Conservation (phyloP, 805 yeast genomes). For the Teunomyces tritomae region DNA sequence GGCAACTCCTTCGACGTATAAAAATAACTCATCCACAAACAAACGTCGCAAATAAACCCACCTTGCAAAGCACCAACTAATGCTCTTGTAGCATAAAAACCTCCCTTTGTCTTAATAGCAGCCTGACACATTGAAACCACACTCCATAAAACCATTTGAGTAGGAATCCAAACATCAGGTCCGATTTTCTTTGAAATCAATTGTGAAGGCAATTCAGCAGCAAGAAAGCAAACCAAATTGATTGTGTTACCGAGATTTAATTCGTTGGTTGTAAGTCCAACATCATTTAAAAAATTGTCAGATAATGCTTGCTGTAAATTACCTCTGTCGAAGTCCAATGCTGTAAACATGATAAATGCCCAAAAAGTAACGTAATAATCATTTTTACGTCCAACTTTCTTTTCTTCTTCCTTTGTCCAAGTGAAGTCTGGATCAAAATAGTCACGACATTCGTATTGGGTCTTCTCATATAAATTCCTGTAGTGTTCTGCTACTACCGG, state of each 20-base stretch:
- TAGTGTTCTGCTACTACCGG: constrained; percentile 31
- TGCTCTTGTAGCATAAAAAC: constrained; percentile 28
- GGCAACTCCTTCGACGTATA: constrained; percentile 31
- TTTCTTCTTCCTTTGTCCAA: constrained; percentile 36
- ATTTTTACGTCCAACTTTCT: constrained; percentile 44
- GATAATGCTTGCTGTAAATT: constrained; percentile 24
- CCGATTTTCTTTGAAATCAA: constrained; percentile 62
- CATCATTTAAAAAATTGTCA: constrained; percentile 21
- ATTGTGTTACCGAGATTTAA: constrained; percentile 60
- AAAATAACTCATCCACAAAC: constrained; percentile 35
- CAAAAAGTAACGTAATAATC: constrained; percentile 56
- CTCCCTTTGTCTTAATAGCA: constrained; percentile 19
- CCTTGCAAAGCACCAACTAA: constrained; percentile 34
- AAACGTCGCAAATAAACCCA: constrained; percentile 32
- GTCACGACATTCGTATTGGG: constrained; percentile 31
- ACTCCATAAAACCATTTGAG: constrained; percentile 26
- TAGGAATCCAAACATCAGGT: constrained; percentile 38
- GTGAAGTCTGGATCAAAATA: constrained; percentile 33
- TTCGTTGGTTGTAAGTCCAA: constrained; percentile 52
- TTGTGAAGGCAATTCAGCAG: constrained; percentile 65
- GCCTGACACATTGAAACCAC: constrained; percentile 26
- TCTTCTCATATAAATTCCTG: constrained; percentile 25
- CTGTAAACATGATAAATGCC: constrained; percentile 45
- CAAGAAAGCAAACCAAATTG: constrained; percentile 49
- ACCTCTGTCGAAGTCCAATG: constrained; percentile 22